Percentiles rank a stretch among this genome's conserved stretches.
Conservation (phyloP, 1,284 basidiomycete species). For the Quambalaria eucalypti region DNA sequence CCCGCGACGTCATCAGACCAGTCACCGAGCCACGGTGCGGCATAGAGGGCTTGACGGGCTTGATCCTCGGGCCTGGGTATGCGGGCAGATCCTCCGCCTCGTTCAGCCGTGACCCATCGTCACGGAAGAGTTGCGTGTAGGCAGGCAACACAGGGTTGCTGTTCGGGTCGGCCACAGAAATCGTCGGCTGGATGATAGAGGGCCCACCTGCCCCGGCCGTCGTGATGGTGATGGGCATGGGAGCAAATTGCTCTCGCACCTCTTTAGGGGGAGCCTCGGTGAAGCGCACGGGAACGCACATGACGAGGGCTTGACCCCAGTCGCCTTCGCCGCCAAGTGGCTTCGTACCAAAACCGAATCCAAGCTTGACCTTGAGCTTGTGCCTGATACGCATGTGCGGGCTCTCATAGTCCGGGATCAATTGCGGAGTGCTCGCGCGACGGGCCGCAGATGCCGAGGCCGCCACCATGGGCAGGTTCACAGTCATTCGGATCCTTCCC, state of each 20-base stretch:
- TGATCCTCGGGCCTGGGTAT: constrained; percentile 22
- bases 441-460: constrained; percentile 15
- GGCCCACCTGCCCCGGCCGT: not conserved
- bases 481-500: constrained; percentile 40
- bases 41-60: not conserved
- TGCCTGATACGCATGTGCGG: constrained; percentile 41
- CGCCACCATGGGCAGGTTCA: constrained; percentile 40
- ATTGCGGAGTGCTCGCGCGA: constrained; percentile 20
- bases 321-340: constrained; percentile 17
- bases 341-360: constrained; percentile 33
- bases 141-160: constrained; percentile 34
- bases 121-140: constrained; percentile 44
- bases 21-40: constrained; percentile 5
- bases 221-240: constrained; percentile 8
- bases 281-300: constrained; percentile 45
- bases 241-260: constrained; percentile 39
- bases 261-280: constrained; percentile 42
- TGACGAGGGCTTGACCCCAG: constrained; percentile 41
- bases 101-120: constrained; percentile 44
- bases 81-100: constrained; percentile 43
- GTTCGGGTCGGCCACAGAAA: not conserved
- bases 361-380: constrained; percentile 46
- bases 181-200: not conserved
- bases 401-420: constrained; percentile 43
- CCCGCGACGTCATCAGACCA: not conserved